A percentile compares a stretch with the other conserved stretches of the same genome.
These are phyloP conservation scores for Neurospora pannonica DNA, from an alignment of 495 filamentous ascomycete species.

Conservation along the genomic window DNA sequence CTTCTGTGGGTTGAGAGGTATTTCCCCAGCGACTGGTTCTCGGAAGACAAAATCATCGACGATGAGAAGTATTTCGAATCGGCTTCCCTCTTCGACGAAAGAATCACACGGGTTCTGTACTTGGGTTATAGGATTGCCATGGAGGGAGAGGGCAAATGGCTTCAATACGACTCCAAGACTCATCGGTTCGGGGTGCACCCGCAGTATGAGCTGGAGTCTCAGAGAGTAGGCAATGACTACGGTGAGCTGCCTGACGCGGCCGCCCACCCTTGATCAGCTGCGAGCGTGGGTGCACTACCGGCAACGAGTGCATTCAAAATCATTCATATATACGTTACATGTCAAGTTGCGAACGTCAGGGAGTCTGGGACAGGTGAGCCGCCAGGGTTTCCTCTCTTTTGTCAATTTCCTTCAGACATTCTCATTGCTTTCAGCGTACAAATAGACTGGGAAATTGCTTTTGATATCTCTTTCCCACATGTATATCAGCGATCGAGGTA, in stretches of 20 bases:
- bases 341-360: not conserved
- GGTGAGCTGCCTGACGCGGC: slow-evolving; percentile 20
- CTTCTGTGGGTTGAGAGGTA: slow-evolving; percentile 61
- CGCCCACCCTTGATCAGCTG: not conserved
- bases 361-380: not conserved
- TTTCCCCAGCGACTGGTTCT: slow-evolving; percentile 63
- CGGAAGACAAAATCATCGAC: slow-evolving; percentile 58
- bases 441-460: not conserved
- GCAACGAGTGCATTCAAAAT: not conserved
- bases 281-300: not conserved
- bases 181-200: slow-evolving; percentile 25
- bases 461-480: not conserved
- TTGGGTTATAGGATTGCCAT: slow-evolving; percentile 51
- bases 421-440: not conserved
- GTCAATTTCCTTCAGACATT: not conserved
- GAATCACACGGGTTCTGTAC: slow-evolving; percentile 69
- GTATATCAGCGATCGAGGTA: not conserved
- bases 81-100: slow-evolving; percentile 50
- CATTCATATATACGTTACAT: not conserved
- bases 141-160: slow-evolving; percentile 17
- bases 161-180: slow-evolving; percentile 23
- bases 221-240: slow-evolving; percentile 10
- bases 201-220: slow-evolving; percentile 13
- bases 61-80: slow-evolving; percentile 67
- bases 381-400: not conserved